Evolutionary conservation across 2,329 filamentous ascomycete species (phyloP).

Genomic region (Trichophyton simii): DNA sequence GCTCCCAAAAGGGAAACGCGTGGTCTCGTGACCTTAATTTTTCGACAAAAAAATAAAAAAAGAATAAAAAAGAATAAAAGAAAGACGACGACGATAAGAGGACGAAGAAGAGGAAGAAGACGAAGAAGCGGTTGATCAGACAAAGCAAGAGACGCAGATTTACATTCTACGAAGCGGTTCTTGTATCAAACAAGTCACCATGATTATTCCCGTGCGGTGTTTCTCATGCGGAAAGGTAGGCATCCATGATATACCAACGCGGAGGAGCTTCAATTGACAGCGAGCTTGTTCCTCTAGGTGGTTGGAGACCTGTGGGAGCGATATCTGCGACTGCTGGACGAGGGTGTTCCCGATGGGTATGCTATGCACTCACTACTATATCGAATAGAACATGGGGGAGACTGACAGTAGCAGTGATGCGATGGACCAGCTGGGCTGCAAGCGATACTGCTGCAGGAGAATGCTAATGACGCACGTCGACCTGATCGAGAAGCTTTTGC

Average conservation of each 20-base stretch:
- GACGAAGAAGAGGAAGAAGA: neutral
- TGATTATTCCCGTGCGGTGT: slow-evolving; percentile 98
- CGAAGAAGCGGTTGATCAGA: neutral
- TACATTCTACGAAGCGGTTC: neutral
- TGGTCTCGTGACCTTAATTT: neutral
- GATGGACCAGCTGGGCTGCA: slow-evolving; percentile 87
- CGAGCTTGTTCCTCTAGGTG: slow-evolving; percentile 47
- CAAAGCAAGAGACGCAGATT: neutral
- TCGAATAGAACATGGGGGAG: neutral
- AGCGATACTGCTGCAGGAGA: slow-evolving; percentile 93
- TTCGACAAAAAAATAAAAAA: neutral
- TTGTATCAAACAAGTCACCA: slow-evolving; percentile 26
- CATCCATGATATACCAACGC: neutral
- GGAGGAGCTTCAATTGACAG: slow-evolving; percentile 9
- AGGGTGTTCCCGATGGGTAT: slow-evolving; percentile 61
- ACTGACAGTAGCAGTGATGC: slow-evolving; percentile 54
- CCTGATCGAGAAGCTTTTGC: slow-evolving; percentile 92
- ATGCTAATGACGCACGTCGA: slow-evolving; percentile 99
- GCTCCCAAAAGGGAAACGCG: neutral
- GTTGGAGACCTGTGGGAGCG: slow-evolving; percentile 95
- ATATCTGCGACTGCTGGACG: slow-evolving; percentile 78
- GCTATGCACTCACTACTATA: neutral
- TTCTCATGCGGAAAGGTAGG: slow-evolving; percentile 97
- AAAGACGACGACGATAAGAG: neutral
- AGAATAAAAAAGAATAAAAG: too few relatives aligned